phyloP scores from a whole-genome alignment of 768 basidiomycete genomes.

The Megacollybia marginata region DNA sequence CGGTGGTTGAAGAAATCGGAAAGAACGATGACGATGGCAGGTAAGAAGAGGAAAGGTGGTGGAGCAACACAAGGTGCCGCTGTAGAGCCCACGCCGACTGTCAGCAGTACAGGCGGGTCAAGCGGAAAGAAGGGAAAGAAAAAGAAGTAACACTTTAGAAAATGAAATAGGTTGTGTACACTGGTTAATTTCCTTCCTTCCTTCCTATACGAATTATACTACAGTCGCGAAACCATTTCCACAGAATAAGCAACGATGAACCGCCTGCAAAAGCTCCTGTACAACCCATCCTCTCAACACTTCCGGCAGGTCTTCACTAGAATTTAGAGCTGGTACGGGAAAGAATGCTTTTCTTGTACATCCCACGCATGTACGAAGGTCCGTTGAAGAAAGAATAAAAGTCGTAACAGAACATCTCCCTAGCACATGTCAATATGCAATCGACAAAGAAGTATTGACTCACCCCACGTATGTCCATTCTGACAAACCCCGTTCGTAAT shows the following conservation, averaged over 20 bases:
- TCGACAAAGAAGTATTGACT: conserved; percentile 13
- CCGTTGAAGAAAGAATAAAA: conserved; percentile 70
- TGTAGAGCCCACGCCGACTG: conserved; percentile 25
- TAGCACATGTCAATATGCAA: conserved; percentile 20
- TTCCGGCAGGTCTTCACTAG: not conserved
- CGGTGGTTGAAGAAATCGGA: conserved; percentile 87
- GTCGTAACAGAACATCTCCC: conserved; percentile 79
- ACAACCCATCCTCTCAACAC: conserved; percentile 51
- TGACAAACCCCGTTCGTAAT: conserved; percentile 57
- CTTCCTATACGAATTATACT: too few relatives aligned
- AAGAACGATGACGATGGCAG: conserved; percentile 45
- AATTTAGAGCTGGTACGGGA: conserved; percentile 37
- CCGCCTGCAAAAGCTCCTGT: conserved; percentile 56
- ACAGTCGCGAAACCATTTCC: conserved; percentile 44
- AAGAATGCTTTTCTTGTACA: conserved; percentile 77
- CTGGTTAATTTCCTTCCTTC: too few relatives aligned
- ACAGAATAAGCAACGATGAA: conserved; percentile 62
- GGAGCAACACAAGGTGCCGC: conserved; percentile 66
- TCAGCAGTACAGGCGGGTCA: conserved; percentile 25
- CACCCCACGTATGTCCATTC: conserved; percentile 76
- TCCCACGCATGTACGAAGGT: conserved; percentile 73
- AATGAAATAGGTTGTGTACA: too few relatives aligned
- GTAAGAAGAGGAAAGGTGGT: conserved; percentile 44
- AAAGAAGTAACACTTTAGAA: conserved; percentile 46
- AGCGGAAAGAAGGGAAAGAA: conserved; percentile 55